Conservation (phyloP, 2,329 filamentous ascomycete genomes). For the Aspergillus eucalypticola region DNA sequence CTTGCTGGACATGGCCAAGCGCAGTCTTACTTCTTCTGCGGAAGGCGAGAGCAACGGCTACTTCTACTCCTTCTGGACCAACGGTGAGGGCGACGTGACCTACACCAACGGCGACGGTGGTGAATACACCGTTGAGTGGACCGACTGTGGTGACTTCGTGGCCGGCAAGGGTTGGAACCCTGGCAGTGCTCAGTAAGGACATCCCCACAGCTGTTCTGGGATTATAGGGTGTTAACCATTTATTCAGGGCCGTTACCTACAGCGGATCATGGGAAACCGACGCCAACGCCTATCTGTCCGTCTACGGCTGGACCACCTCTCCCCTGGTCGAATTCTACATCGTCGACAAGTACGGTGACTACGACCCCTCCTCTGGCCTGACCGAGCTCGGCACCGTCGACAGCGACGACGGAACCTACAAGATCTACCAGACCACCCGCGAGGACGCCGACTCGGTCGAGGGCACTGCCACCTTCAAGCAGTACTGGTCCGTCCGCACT, state of each 20-base stretch:
- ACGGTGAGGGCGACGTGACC: conserved; percentile 45
- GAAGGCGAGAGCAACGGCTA: conserved; percentile 45
- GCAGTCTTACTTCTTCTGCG: conserved; percentile 8
- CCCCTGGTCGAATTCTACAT: conserved; percentile 44
- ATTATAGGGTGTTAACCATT: not conserved
- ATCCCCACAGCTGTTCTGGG: accelerated
- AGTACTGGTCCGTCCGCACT: conserved; percentile 47
- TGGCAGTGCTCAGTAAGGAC: conserved; percentile 50
- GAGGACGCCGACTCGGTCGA: conserved; percentile 43
- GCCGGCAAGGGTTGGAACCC: conserved; percentile 62
- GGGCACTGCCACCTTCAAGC: conserved; percentile 45
- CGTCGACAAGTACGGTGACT: conserved; percentile 36
- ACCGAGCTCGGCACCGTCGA: conserved; percentile 38
- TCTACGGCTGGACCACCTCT: conserved; percentile 47
- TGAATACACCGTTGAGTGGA: conserved; percentile 51
- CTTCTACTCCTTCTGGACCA: conserved; percentile 55
- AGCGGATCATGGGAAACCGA: conserved; percentile 29
- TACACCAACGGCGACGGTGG: conserved; percentile 51
- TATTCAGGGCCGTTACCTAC: conserved; percentile 28
- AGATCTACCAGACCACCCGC: conserved; percentile 40
- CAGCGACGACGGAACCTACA: conserved; percentile 42
- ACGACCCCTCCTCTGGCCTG: conserved; percentile 34
- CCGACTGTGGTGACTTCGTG: conserved; percentile 54
- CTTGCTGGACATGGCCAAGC: conserved; percentile 12
- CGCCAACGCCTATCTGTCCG: conserved; percentile 37